Conservation (phyloP, 2,329 filamentous ascomycete species). For the Paraphoma sp. region DNA sequence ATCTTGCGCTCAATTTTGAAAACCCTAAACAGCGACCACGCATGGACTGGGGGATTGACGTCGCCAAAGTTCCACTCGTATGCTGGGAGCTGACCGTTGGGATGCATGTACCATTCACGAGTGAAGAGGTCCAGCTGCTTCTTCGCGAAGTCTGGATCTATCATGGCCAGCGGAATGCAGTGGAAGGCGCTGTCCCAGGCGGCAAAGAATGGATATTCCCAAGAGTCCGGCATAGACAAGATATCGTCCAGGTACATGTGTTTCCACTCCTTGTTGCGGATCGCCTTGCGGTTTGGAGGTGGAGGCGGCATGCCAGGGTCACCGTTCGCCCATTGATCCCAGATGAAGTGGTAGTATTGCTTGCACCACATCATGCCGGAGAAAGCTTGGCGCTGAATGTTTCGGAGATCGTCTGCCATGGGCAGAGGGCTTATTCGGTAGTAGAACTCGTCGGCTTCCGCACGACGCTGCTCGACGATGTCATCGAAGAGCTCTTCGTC, state of each 20-base stretch:
- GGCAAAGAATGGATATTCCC: constrained; percentile 98
- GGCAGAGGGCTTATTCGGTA: constrained; percentile 90
- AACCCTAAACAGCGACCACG: constrained; percentile 91
- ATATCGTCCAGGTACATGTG: constrained; percentile 96
- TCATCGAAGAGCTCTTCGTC: constrained; percentile 95
- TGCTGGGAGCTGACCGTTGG: constrained; percentile 91
- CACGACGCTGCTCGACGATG: constrained; percentile 80
- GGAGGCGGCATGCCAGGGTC: constrained; percentile 89
- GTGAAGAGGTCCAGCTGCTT: constrained; percentile 97
- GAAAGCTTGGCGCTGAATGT: constrained; percentile 93
- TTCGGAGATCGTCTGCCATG: constrained; percentile 91
- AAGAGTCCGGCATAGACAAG: constrained; percentile 96
- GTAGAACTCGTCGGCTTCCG: constrained; percentile 97
- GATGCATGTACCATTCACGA: constrained; percentile 98
- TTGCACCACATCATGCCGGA: constrained; percentile 99
- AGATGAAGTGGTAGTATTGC: constrained; percentile 95
- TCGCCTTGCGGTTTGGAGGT: constrained; percentile 76
- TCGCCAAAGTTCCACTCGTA: constrained; percentile 99
- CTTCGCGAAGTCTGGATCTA: constrained; percentile 97
- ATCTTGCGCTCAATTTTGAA: constrained; percentile 99
- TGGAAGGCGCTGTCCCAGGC: constrained; percentile 98
- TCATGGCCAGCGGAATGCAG: constrained; percentile 94
- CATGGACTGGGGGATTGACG: constrained; percentile 95
- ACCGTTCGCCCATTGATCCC: constrained; percentile 97
- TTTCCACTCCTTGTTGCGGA: constrained; percentile 90